Evolutionary conservation across 768 basidiomycete genomes (phyloP).

Genomic region (Phlebiopsis gigantea): DNA sequence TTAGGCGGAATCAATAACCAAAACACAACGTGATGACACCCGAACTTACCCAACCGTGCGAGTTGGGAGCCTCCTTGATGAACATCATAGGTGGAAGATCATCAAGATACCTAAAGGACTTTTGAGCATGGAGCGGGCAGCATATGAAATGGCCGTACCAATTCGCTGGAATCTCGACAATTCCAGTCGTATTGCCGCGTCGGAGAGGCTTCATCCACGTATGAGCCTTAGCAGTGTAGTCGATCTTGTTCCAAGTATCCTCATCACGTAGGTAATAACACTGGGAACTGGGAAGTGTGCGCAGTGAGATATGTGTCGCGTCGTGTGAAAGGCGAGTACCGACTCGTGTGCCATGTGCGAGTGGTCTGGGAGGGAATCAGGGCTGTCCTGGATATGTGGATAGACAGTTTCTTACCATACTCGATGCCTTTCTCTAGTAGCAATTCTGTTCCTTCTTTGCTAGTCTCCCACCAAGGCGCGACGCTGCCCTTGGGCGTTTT

Average conservation of each 20-base stretch:
- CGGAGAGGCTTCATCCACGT: conserved; percentile 73
- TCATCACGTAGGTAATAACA: conserved; percentile 65
- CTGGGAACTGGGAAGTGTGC: conserved; percentile 38
- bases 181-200: conserved; percentile 57
- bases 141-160: conserved; percentile 37
- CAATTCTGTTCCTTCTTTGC: conserved; percentile 57
- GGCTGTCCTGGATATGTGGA: neutral
- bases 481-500: conserved; percentile 57
- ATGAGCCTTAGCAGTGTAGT: conserved; percentile 51
- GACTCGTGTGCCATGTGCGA: conserved; percentile 54
- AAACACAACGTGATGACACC: too few relatives aligned
- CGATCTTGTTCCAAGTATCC: conserved; percentile 71
- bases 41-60: conserved; percentile 77
- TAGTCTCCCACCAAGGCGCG: conserved; percentile 80
- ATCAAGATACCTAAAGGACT: conserved; percentile 50
- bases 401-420: conserved; percentile 43
- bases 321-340: conserved; percentile 3
- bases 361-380: conserved; percentile 37
- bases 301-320: conserved; percentile 7
- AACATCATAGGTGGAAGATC: conserved; percentile 80
- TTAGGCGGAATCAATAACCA: too few relatives aligned
- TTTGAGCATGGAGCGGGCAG: neutral
- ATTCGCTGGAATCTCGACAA: conserved; percentile 63
- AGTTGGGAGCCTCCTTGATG: conserved; percentile 60
- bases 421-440: conserved; percentile 69